Percentiles rank a stretch among this genome's conserved stretches.
phyloP scores from a whole-genome alignment of 805 yeast genomes.

The Saccharomycopsis fodiens region DNA sequence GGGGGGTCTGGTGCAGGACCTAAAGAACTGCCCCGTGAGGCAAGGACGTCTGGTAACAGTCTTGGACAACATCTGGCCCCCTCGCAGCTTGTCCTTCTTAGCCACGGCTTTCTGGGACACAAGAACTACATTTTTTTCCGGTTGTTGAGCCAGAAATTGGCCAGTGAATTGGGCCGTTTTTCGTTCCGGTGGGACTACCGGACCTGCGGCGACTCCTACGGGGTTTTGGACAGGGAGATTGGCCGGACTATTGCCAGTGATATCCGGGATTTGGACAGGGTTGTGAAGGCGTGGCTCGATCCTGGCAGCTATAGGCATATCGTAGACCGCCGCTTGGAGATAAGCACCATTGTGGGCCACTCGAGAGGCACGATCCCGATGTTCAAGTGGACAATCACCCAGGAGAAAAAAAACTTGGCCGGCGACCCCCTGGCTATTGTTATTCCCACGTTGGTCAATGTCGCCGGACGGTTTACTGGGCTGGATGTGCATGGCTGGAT shows the following conservation, averaged over 20 bases:
- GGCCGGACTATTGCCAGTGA: slow-evolving; percentile 52
- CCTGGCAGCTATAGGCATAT: slow-evolving; percentile 4
- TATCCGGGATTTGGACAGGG: slow-evolving; percentile 53
- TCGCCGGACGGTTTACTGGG: slow-evolving; percentile 64
- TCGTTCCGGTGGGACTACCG: slow-evolving; percentile 79
- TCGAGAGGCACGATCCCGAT: slow-evolving; percentile 75
- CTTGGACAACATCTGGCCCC: slow-evolving; percentile 31
- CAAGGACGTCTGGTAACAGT: no score
- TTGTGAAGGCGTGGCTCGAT: slow-evolving; percentile 28
- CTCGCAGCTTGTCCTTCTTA: slow-evolving; percentile 40
- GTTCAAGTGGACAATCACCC: slow-evolving; percentile 59
- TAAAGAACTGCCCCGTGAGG: no score
- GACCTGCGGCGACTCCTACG: slow-evolving; percentile 69
- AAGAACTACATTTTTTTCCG: slow-evolving; percentile 71
- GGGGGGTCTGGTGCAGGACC: no score
- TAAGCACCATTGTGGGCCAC: slow-evolving; percentile 63
- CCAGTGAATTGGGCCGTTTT: slow-evolving; percentile 51
- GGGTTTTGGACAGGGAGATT: slow-evolving; percentile 19
- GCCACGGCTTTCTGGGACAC: slow-evolving; percentile 88
- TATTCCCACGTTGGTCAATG: slow-evolving; percentile 62
- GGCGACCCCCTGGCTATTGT: slow-evolving; percentile 27
- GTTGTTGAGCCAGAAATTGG: slow-evolving; percentile 51
- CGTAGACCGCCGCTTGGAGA: slow-evolving; percentile 27
- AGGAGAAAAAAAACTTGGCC: slow-evolving; percentile 28
- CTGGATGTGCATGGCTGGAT: slow-evolving; percentile 28